Evolutionary conservation across 2,329 filamentous ascomycete genomes (phyloP), one percentile per base, ranked within the genome.

Genomic region (Venturia effusa): DNA sequence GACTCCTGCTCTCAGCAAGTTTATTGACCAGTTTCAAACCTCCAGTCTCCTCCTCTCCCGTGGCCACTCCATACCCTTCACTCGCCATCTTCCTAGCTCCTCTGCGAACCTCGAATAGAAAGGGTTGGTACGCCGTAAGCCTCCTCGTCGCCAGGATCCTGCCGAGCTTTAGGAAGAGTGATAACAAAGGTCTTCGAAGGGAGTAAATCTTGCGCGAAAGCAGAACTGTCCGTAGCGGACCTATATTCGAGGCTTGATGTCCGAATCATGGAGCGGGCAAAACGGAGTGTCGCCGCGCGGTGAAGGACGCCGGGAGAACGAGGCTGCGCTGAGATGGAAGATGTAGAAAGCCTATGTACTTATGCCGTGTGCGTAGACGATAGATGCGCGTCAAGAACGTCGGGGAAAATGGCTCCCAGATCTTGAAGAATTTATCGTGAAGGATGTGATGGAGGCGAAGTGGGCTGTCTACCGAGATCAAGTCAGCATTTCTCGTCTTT

Each of bases 1-100:
- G 86, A 68, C 84, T 88, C 69, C 81, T 81, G 73, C 84, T 87
- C 71, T 86, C 80, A 61, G 73, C 76, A 64, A 85, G 79, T 67
- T 82, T 79, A 71, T 88, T 88, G 24, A 45, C 61, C 24, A 65
- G 48, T 19, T 61, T 60, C 59, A 62, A 34, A 13, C 62, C 62
- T 48, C 24, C 22, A n/a, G n/a, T 45, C 61, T 45, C 40, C 22
- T 57, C n/a, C 34, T 40, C 59, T 27, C 59, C 37, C 59, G 13
- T 4, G 4, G 34, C 15, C 24, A 27, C 1, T 34, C 24, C 6
- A 11, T 39, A n/a, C 19, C 61, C n/a, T 22, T 39, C 13, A 32
- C 11, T 34, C 24, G 61, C 61, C 62, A 64, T 64, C 55, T 34
- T 61, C 5, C 55, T 7, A 22, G 41, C 55, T 22, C 32, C 34